Base-by-base conservation (phyloP, 305 asterid species). In the Plantago lanceolata region DNA sequence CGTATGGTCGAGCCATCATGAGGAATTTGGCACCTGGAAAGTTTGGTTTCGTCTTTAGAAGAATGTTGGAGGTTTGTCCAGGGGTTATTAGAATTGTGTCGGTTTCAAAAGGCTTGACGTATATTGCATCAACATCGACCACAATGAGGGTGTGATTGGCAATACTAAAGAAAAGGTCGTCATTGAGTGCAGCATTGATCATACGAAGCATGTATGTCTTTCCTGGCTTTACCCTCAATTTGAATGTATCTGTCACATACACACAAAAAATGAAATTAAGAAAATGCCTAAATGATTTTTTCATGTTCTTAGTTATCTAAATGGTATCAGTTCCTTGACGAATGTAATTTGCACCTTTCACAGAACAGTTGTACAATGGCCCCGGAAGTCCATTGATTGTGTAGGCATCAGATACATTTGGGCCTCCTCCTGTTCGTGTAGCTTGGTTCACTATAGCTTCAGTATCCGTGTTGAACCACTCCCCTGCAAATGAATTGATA, bases 121-220 rank as follows among this genome's bases (percentile, higher is more conserved):
- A 82, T 5, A 76, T 47, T 2, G 81, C 87, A 2, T 82, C 85
- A 3, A 54, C 81, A 4, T 78, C 86, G 0, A 77, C 76, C 2
- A 81, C 70, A 4, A 57, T 79, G 17, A 87, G 84, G 47, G 68
- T 79, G 70, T 87, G 95, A 66, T 82, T 81, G 1, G 95, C 89
- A 48, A 84, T 71, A 44, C 92, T 82, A 64, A 85, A 88, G 78
- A 85, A 88, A 18, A 88, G 85, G 68, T 88, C 94, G 20, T 88
- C 94, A 61, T 88, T 88, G 17, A 88, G 90, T 63, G 94, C 94
- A 44, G 89, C 89, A 54, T 85, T 88, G 84, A 85, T 67, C 57
- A 87, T 62, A 0, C 92, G 89, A 29, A 87, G 92, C 64, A 87
- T 88, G 61, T 86, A 86, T 0, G 87, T 84, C 71, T 84, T 86